Evolutionary conservation across 2,329 filamentous ascomycete genomes (phyloP).

Genomic region (Cytospora piceae): DNA sequence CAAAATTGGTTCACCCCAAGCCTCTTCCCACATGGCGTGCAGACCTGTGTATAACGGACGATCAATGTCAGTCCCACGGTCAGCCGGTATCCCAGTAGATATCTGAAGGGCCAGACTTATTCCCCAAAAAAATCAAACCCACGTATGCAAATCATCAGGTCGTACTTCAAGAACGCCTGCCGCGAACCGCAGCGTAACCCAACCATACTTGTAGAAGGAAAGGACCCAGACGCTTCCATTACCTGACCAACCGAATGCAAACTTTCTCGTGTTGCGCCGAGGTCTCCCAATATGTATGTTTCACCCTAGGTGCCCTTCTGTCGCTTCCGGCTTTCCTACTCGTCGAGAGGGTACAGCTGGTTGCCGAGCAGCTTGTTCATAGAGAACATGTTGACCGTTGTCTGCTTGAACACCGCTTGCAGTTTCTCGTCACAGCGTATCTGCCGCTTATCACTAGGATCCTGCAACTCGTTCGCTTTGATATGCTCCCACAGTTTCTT

Average conservation of each 20-base stretch:
- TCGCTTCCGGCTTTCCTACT: conserved; percentile 41
- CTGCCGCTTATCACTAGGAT: conserved; percentile 87
- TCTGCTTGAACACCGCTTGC: conserved; percentile 88
- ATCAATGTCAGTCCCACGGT: conserved; percentile 3
- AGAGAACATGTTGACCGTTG: conserved; percentile 96
- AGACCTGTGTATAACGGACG: conserved; percentile 2
- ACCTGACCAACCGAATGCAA: conserved; percentile 12
- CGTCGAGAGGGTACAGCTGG: conserved; percentile 85
- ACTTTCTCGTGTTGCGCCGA: conserved; percentile 9
- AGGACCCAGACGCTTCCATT: conserved; percentile 8
- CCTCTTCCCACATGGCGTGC: conserved; percentile 3
- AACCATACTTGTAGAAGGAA: conserved; percentile 5
- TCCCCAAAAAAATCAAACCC: conserved; percentile 9
- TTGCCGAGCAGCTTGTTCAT: conserved; percentile 97
- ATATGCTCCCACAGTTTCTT: conserved; percentile 98
- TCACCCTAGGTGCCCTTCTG: background rate
- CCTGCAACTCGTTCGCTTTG: conserved; percentile 84
- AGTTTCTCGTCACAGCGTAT: conserved; percentile 92
- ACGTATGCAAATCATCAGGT: conserved; percentile 26
- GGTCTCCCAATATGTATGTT: conserved; percentile 3
- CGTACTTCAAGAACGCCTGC: conserved; percentile 24
- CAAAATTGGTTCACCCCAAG: background rate
- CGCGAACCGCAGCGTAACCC: conserved; percentile 16
- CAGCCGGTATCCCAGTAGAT: background rate
- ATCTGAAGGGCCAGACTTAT: conserved; percentile 6